Conservation (phyloP, 768 basidiomycete genomes). For the Tylopilus sp. region DNA sequence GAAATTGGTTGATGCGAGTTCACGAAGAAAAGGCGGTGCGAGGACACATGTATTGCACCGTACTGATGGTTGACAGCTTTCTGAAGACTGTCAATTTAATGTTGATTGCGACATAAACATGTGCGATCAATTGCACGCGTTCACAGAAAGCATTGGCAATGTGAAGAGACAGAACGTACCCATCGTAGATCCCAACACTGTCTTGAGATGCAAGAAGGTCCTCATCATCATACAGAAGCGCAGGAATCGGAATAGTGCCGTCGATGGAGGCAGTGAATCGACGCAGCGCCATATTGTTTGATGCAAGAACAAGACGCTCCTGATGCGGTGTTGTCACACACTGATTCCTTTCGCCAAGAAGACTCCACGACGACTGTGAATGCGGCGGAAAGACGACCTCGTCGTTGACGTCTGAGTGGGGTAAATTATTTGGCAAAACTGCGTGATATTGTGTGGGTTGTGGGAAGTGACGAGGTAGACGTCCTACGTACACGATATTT, state of each 20-base stretch:
- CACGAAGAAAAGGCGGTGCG: conserved; percentile 84
- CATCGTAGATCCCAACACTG: conserved; percentile 86
- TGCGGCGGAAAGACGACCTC: conserved; percentile 9
- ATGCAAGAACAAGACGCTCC: conserved; percentile 2
- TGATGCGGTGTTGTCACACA: conserved; percentile 2
- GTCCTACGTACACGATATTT: conserved; percentile 11
- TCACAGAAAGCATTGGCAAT: conserved; percentile 10
- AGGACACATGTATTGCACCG: conserved; percentile 70
- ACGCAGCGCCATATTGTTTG: conserved; percentile 47
- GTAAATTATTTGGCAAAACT: conserved; percentile 3
- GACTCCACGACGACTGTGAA: neutral
- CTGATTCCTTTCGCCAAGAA: neutral
- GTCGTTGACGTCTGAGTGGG: conserved; percentile 6
- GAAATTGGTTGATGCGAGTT: conserved; percentile 45
- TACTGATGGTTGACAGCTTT: conserved; percentile 79
- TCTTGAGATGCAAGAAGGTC: conserved; percentile 70
- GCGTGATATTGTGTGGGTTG: conserved; percentile 3
- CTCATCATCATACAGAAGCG: conserved; percentile 80
- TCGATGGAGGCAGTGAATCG: conserved; percentile 58
- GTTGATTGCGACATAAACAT: conserved; percentile 26
- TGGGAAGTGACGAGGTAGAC: conserved; percentile 6
- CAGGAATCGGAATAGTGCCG: conserved; percentile 74
- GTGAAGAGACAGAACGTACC: conserved; percentile 48
- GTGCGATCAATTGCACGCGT: conserved; percentile 17
- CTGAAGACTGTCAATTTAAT: conserved; percentile 56